Base-by-base conservation (phyloP, 805 yeast species). In the Lipomyces mesembrius region DNA sequence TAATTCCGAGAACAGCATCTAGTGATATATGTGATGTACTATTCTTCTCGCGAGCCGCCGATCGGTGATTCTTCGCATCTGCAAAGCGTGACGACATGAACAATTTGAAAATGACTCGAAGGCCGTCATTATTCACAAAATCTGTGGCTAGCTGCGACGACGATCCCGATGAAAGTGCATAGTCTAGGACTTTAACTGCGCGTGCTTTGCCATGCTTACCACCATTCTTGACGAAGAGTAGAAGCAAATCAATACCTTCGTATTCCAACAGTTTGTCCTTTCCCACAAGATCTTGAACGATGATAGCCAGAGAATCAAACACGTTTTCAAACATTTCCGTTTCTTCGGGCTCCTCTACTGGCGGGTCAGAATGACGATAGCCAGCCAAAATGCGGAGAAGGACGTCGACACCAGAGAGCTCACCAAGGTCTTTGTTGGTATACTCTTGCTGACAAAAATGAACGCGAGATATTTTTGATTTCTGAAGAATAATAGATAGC, bases 201-300 rank as follows among this genome's bases (percentile, higher is more conserved):
- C 66, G 66, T 25, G 67, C 57, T 25, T 64, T 60, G 25, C 70
- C 66, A 37, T 55, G 66, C 52, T 59, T 66, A 11, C 74, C 72
- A 20, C 66, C 71, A 37, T 49, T 49, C 56, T 61, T 60, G 14
- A 58, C 55, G 58, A 71, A 25, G 2, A 71, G 60, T n/a, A 71
- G 53, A 3, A 66, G 68, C 20, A 72, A 59, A 56, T 72, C 74
- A 1, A 71, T 56, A 43, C 74, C 74, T 51, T 72, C 74, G 52
- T 62, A 62, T 37, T 72, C 71, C 6, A 67, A 46, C 7, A 72
- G 62, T 57, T 61, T 59, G 20, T 62, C 63, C 57, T 63, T 67
- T 27, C 74, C 74, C 2, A 17, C 34, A 4, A 59, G 53, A n/a
- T 62, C 66, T 56, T 68, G 70, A 7, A 67, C 74, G 9, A 67